A percentile compares a stretch with the other conserved stretches of the same genome.
phyloP scores from a whole-genome alignment of 192 early-diverging fungal genomes.

The Dissophora ornata region DNA sequence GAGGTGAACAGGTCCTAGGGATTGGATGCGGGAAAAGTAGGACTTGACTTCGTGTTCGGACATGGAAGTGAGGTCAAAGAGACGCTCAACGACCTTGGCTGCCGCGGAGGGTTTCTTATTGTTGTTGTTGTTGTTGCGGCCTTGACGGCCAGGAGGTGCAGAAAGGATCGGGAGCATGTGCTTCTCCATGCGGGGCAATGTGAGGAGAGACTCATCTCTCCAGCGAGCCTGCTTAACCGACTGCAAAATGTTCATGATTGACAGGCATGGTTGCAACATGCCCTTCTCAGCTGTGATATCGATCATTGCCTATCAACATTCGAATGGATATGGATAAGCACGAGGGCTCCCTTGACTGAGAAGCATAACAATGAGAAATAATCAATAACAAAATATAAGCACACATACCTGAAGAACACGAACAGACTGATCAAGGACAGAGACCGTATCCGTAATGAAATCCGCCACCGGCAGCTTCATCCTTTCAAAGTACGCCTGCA shows the following conservation, averaged over 20 bases:
- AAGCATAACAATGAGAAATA: not conserved
- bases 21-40: constrained; percentile 25
- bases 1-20: constrained; percentile 19
- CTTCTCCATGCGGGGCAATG: constrained; percentile 69
- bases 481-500: constrained; percentile 91
- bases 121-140: constrained; percentile 22
- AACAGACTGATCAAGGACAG: constrained; percentile 91
- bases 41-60: constrained; percentile 42
- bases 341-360: no score
- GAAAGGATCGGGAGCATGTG: constrained; percentile 33
- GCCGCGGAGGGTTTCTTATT: not conserved
- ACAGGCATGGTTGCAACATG: constrained; percentile 69
- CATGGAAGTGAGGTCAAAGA: constrained; percentile 57
- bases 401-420: constrained; percentile 79
- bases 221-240: constrained; percentile 93
- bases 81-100: constrained; percentile 32
- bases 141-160: constrained; percentile 25
- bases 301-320: constrained; percentile 91
- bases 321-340: no score
- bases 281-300: constrained; percentile 85
- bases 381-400: not conserved
- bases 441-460: constrained; percentile 90
- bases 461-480: constrained; percentile 86
- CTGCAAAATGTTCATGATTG: constrained; percentile 87
- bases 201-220: constrained; percentile 81